Conservation (phyloP, 495 filamentous ascomycete genomes). For the Xylaria nigripes region DNA sequence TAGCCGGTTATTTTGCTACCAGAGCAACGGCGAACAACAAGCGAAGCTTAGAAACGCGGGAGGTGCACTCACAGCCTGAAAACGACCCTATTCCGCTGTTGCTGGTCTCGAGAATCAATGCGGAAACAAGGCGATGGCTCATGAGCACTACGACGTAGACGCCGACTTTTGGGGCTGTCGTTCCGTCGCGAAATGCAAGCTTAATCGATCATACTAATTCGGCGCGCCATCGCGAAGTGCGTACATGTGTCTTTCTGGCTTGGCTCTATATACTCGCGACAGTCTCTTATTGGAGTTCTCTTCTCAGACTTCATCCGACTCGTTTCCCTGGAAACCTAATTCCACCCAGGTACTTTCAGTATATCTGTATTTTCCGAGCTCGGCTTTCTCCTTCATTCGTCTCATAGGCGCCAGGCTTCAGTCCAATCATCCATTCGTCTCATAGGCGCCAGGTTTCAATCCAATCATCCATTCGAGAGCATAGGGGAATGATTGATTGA, state of each 20-base stretch:
- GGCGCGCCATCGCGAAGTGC: neutral
- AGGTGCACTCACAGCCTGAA: conserved; percentile 13
- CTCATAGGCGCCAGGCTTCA: too few species aligned
- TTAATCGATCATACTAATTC: neutral
- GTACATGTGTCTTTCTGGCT: neutral
- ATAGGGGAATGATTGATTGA: neutral
- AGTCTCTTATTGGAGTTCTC: neutral
- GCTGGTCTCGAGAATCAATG: conserved; percentile 15
- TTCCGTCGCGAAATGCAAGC: neutral
- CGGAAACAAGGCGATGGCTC: conserved; percentile 14
- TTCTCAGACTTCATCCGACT: neutral
- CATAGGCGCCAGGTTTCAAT: neutral
- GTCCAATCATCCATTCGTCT: too few species aligned
- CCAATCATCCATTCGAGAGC: neutral
- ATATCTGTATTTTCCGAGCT: too few species aligned
- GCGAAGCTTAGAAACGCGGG: conserved; percentile 24
- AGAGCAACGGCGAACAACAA: conserved; percentile 12
- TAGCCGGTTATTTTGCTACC: conserved; percentile 40
- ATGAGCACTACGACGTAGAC: conserved; percentile 8
- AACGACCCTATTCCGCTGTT: conserved; percentile 11
- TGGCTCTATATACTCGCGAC: neutral
- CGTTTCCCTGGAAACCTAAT: neutral
- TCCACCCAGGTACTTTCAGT: too few species aligned
- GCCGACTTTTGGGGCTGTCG: conserved; percentile 4
- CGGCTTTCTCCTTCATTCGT: too few species aligned